phyloP scores from a whole-genome alignment of 2,329 filamentous ascomycete genomes.

The Fusarium sp. region DNA sequence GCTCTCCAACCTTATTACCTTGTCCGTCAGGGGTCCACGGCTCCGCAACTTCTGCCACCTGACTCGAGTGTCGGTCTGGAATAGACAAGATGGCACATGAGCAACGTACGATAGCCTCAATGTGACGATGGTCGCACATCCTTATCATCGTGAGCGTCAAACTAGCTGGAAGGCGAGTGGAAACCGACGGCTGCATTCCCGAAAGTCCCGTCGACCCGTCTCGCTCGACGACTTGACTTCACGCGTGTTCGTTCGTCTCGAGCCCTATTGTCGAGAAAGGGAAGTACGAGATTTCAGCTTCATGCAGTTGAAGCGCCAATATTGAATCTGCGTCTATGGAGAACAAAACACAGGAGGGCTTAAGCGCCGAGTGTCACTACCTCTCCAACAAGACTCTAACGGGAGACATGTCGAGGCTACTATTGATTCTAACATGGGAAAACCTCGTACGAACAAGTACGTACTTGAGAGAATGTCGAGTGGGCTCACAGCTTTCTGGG shows the following conservation, averaged over 20 bases:
- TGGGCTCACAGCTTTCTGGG: background rate
- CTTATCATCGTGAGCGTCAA: conserved; percentile 6
- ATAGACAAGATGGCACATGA: conserved; percentile 4
- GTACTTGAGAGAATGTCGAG: background rate
- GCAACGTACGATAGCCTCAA: conserved; percentile 27
- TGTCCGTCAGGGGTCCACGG: conserved; percentile 19
- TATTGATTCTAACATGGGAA: background rate
- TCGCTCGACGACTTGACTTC: background rate
- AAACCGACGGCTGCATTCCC: conserved; percentile 30
- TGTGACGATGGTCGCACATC: conserved; percentile 3
- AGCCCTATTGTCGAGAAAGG: background rate
- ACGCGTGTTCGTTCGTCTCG: background rate
- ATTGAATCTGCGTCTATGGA: background rate
- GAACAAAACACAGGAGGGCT: background rate
- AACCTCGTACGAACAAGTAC: background rate
- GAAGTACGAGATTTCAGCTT: background rate
- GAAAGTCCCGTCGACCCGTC: conserved; percentile 26
- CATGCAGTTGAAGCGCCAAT: background rate
- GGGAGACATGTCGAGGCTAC: background rate
- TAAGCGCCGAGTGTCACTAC: background rate
- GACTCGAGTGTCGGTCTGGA: conserved; percentile 12
- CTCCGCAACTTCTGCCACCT: conserved; percentile 21
- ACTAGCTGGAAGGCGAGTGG: conserved; percentile 11
- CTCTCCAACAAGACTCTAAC: background rate
- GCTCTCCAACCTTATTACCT: conserved; percentile 13